phyloP scores from a whole-genome alignment of 225 moss, liverwort and hornwort species.

The Physcomitrium patens region DNA sequence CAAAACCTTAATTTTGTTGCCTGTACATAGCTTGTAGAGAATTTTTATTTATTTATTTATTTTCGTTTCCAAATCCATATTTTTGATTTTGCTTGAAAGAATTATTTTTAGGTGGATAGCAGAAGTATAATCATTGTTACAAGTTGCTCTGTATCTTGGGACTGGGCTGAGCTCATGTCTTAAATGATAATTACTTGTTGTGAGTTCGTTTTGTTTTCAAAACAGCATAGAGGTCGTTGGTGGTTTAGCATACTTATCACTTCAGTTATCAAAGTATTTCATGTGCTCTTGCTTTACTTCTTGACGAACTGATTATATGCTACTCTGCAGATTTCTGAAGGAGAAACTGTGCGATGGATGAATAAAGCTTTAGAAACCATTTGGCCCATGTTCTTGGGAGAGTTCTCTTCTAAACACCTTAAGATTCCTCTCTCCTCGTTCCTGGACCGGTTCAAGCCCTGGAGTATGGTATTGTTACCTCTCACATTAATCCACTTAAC shows the following conservation, averaged over 20 bases:
- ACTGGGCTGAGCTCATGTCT: too few species aligned
- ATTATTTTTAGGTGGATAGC: too few species aligned
- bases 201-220: neutral
- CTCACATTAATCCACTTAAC: neutral
- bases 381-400: constrained; percentile 88
- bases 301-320: constrained; percentile 1
- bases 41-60: too few species aligned
- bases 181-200: neutral
- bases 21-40: too few species aligned
- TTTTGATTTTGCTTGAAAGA: too few species aligned
- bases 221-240: neutral
- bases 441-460: constrained; percentile 79
- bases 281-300: neutral
- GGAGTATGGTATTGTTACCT: constrained; percentile 67
- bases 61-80: too few species aligned
- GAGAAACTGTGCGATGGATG: constrained; percentile 92
- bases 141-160: too few species aligned
- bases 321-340: constrained; percentile 59
- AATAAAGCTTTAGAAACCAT: constrained; percentile 63
- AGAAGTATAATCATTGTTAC: too few species aligned
- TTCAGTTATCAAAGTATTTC: constrained; percentile 4
- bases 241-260: neutral
- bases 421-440: constrained; percentile 81
- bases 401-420: constrained; percentile 63
- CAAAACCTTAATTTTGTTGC: too few species aligned